Conservation (phyloP, 805 yeast species). For the Yarrowia porcina region DNA sequence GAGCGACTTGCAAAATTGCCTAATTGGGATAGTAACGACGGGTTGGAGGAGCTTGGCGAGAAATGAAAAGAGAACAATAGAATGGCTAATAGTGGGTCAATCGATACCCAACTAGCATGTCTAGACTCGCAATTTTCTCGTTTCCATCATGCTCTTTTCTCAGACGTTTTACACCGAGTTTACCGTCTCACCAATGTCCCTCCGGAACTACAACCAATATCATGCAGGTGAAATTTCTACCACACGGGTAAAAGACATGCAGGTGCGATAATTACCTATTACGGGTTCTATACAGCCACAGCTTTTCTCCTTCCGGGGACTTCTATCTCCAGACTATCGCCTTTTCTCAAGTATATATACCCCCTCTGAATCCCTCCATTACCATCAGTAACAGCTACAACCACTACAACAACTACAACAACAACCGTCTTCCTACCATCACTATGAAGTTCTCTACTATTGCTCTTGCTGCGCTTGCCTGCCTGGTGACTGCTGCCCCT, state of each 20-base stretch:
- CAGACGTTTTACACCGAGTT: too few species aligned
- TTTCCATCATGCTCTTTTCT: too few species aligned
- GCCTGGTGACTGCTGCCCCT: slow-evolving; percentile 1
- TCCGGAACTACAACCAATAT: too few species aligned
- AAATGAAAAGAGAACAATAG: too few species aligned
- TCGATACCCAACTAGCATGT: too few species aligned
- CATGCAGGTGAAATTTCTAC: too few species aligned
- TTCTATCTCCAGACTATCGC: background rate
- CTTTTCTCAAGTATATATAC: background rate
- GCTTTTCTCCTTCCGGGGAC: too few species aligned
- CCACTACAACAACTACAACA: background rate
- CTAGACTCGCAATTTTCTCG: too few species aligned
- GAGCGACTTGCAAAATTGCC: slow-evolving; percentile 8
- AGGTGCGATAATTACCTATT: background rate
- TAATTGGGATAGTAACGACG: slow-evolving; percentile 2
- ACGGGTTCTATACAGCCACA: background rate
- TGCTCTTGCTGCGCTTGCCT: slow-evolving; percentile 3
- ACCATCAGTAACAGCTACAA: background rate
- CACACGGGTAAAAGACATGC: too few species aligned
- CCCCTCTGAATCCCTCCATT: background rate
- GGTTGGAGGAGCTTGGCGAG: background rate
- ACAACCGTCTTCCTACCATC: background rate
- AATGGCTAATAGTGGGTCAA: background rate
- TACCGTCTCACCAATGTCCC: too few species aligned
- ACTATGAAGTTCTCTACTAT: slow-evolving; percentile 15